These are phyloP conservation scores for Cytidiella melzeri DNA, from an alignment of 768 basidiomycete genomes.

Conservation along the genomic window DNA sequence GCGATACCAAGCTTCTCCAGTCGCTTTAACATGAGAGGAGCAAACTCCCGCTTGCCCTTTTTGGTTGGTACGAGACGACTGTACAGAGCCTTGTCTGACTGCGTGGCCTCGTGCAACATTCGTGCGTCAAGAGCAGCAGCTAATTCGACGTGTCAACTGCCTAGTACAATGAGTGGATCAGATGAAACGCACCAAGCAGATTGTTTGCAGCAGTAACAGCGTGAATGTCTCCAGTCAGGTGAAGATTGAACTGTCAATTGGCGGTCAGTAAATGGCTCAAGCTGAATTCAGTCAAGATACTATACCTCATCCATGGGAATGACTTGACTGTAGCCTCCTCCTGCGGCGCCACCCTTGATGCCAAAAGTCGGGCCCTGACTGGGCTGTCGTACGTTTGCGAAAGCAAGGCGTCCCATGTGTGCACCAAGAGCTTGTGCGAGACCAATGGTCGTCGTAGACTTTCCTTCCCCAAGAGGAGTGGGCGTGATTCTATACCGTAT, in stretches of 20 bases:
- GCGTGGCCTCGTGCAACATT: conserved; percentile 96
- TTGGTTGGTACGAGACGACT: conserved; percentile 86
- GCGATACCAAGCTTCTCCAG: conserved; percentile 91
- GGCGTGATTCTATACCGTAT: conserved; percentile 75
- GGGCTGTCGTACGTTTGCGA: conserved; percentile 96
- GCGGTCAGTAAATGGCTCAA: background rate
- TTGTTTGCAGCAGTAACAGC: conserved; percentile 98
- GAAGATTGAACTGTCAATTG: conserved; percentile 75
- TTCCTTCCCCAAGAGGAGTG: conserved; percentile 95
- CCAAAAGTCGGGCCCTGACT: conserved; percentile 99
- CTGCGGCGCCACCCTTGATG: conserved; percentile 98
- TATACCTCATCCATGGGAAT: conserved; percentile 97
- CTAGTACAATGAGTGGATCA: background rate
- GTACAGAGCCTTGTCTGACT: conserved; percentile 92
- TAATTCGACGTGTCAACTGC: conserved; percentile 29
- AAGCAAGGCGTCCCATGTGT: conserved; percentile 85
- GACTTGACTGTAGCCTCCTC: conserved; percentile 97
- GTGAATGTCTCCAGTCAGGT: conserved; percentile 95
- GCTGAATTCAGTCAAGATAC: background rate
- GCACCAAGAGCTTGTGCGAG: conserved; percentile 95
- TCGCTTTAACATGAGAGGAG: conserved; percentile 94
- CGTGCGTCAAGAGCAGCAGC: conserved; percentile 96
- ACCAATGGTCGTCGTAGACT: conserved; percentile 97
- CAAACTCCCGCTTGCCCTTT: conserved; percentile 93
- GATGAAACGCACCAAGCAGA: conserved; percentile 57